Percentiles rank a stretch among this genome's conserved stretches.
Evolutionary conservation across 352 stramenopile genomes (phyloP).

Genomic region (Lagenidium giganteum): DNA sequence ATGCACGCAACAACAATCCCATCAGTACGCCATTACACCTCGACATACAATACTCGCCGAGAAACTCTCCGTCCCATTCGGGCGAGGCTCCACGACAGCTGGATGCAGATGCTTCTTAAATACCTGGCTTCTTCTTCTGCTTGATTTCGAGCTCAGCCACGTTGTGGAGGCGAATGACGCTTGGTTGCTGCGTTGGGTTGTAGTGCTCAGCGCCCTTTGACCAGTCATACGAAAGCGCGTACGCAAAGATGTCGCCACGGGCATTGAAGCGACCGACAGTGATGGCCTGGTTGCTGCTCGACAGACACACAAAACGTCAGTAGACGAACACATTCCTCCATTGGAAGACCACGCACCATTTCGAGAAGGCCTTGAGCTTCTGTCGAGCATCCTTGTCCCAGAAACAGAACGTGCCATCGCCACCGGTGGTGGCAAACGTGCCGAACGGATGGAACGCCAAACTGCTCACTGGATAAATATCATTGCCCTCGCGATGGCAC

Average conservation of each 20-base stretch:
- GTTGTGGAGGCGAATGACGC: constrained; percentile 92
- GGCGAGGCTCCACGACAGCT: too few relatives aligned
- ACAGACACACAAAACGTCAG: constrained; percentile 8
- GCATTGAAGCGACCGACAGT: constrained; percentile 91
- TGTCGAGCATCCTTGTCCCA: constrained; percentile 99
- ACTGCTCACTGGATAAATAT: constrained; percentile 89
- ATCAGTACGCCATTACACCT: too few relatives aligned
- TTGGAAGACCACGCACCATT: constrained; percentile 35
- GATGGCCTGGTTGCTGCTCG: constrained; percentile 83
- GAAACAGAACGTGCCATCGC: constrained; percentile 96
- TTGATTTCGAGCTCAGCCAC: constrained; percentile 94
- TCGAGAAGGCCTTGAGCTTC: constrained; percentile 90
- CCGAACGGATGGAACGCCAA: constrained; percentile 91
- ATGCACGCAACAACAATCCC: too few relatives aligned
- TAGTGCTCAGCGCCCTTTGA: constrained; percentile 90
- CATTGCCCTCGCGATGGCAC: constrained; percentile 81
- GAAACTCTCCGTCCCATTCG: too few relatives aligned
- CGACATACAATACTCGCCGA: too few relatives aligned
- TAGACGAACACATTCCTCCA: too few relatives aligned
- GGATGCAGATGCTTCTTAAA: too few relatives aligned
- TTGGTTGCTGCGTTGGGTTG: constrained; percentile 67
- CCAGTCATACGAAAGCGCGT: constrained; percentile 97
- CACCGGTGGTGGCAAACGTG: constrained; percentile 95
- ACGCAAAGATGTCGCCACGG: constrained; percentile 93
- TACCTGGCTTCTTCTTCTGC: constrained; percentile 90